Evolutionary conservation across 2,329 filamentous ascomycete species (phyloP), one percentile per base, ranked within the genome.

Genomic region (Esteya vermicola): DNA sequence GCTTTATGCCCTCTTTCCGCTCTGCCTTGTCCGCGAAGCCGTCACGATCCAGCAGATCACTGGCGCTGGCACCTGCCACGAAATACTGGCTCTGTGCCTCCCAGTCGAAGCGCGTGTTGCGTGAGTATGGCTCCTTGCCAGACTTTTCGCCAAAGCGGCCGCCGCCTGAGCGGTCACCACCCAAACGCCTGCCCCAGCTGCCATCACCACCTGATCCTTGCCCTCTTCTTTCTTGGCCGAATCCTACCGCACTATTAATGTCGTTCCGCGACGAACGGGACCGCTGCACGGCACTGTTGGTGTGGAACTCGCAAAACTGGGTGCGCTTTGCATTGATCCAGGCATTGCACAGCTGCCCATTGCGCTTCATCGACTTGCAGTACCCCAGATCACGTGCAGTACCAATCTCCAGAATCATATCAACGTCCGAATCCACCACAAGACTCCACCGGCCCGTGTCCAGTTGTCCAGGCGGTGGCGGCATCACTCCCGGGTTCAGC

Each of bases 251-350:
- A 12, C 68, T 72, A 53, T 88, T 93, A 45, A 95, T 70, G 52
- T 93, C 86, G 65, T 88, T 78, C 27, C 88, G 71, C 1, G 69
- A 65, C 10, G 74, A 65, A 23, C 67, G 64, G 40, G 53, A 75
- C 54, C 84, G 88, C 40, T 78, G 72, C 4, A 96, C 63, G 21
- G 85, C 80, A 21, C 85, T 65, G 50, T 93, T 86, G 48, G 93
- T 76, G 58, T 98, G 91, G 50, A 81, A 98, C 48, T 94, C 86
- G 61, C 91, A 98, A 55, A 82, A 85, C 50, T 93, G 79, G 0
- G 88, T 94, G 51, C 86, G 84, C 39, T 85, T 77, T 48, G 74
- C 76, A 57, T 98, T 89, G 44, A 98, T 70, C 91, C 91, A 98
- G 22, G 73, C 64, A 26, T 72, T 76, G 57, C 91, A 98, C 35